Evolutionary conservation across 352 stramenopile species (phyloP).

Genomic region (Globisporangium nodosum): DNA sequence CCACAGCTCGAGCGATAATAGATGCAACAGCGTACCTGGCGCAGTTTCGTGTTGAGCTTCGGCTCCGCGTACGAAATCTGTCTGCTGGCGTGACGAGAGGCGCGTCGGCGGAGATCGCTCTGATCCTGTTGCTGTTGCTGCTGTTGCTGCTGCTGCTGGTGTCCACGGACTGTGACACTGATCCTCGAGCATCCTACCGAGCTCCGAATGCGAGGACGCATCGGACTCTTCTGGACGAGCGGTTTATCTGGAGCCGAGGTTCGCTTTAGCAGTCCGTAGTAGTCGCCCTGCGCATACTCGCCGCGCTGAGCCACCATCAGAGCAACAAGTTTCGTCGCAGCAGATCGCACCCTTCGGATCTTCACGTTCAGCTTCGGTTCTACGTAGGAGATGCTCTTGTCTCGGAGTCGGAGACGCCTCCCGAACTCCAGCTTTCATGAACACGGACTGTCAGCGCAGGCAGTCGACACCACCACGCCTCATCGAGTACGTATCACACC

Average conservation of each 20-base stretch:
- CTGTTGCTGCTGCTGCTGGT: not conserved
- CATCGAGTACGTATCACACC: not conserved
- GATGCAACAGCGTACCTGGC: constrained; percentile 36
- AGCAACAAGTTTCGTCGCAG: not conserved
- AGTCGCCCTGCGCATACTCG: constrained; percentile 36
- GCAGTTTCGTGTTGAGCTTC: constrained; percentile 79
- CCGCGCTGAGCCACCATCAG: not conserved
- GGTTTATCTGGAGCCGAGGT: constrained; percentile 9
- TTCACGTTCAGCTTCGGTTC: constrained; percentile 63
- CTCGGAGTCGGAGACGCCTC: constrained; percentile 34
- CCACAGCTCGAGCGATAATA: not conserved
- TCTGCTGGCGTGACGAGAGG: constrained; percentile 19
- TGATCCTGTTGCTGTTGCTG: not conserved
- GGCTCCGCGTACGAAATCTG: constrained; percentile 60
- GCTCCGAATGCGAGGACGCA: constrained; percentile 11
- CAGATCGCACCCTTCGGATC: constrained; percentile 34
- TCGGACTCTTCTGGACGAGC: constrained; percentile 7
- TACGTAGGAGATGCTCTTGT: constrained; percentile 37
- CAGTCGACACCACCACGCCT: not conserved
- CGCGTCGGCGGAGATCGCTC: constrained; percentile 19
- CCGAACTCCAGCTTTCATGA: constrained; percentile 10
- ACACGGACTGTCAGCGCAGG: not conserved
- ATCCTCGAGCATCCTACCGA: constrained; percentile 12
- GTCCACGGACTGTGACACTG: constrained; percentile 11
- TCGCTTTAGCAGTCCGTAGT: constrained; percentile 55